A percentile compares a stretch with the other conserved stretches of the same genome.
phyloP scores from a whole-genome alignment of 768 basidiomycete species.

The Termitomyces bulborhizus region DNA sequence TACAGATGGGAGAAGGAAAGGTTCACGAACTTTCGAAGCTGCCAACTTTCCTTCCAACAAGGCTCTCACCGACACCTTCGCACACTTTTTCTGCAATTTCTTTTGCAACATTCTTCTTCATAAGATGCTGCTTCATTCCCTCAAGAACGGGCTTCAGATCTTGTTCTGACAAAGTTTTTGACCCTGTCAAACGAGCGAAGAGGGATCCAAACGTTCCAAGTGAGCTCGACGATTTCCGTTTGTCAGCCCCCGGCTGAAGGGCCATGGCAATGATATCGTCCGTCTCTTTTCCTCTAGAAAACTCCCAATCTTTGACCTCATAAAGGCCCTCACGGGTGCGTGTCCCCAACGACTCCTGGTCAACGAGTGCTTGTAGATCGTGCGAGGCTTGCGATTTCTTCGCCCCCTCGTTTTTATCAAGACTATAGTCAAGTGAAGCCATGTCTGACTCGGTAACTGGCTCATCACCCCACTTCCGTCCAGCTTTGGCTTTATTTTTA shows the following conservation, averaged over 20 bases:
- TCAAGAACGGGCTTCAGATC: conserved; percentile 86
- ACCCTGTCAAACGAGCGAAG: conserved; percentile 81
- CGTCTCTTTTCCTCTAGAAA: conserved; percentile 38
- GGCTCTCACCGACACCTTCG: conserved; percentile 84
- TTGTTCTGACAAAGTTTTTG: conserved; percentile 72
- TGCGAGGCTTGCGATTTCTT: conserved; percentile 26
- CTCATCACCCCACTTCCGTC: conserved; percentile 91
- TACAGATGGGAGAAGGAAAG: conserved; percentile 3
- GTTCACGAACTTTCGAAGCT: conserved; percentile 75
- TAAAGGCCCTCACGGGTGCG: conserved; percentile 65
- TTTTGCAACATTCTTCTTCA: conserved; percentile 98
- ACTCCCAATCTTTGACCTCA: conserved; percentile 78
- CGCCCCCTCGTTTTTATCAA: conserved; percentile 41
- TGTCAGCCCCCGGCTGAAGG: conserved; percentile 36
- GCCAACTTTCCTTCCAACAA: conserved; percentile 88
- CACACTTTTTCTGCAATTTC: conserved; percentile 94
- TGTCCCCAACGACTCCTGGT: conserved; percentile 70
- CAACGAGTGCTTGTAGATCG: conserved; percentile 59
- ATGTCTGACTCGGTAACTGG: conserved; percentile 81
- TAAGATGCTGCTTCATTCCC: conserved; percentile 95
- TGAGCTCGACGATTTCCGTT: conserved; percentile 34
- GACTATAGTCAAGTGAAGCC: conserved; percentile 87
- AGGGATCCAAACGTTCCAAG: conserved; percentile 68
- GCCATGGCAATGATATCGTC: conserved; percentile 56
- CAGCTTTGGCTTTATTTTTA: conserved; percentile 61